Conservation (phyloP, 768 basidiomycete species). For the Cyclocybe cylindracea region DNA sequence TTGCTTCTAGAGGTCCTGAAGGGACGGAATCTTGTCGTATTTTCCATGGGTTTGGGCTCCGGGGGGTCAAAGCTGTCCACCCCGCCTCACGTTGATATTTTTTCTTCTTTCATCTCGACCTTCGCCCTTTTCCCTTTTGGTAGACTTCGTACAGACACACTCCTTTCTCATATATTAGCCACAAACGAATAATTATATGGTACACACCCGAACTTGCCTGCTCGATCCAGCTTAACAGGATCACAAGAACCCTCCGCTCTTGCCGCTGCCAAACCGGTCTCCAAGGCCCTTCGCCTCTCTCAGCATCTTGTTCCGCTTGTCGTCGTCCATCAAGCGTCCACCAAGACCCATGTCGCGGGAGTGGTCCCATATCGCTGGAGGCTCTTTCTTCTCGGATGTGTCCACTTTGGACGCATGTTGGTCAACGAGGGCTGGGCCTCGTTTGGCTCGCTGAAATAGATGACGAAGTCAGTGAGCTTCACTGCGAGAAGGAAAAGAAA, state of each 20-base stretch:
- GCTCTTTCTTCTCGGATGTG: constrained; percentile 48
- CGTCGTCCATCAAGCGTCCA: constrained; percentile 89
- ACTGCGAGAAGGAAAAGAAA: constrained; percentile 24
- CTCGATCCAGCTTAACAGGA: neutral
- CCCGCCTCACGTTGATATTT: no score
- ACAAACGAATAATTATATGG: no score
- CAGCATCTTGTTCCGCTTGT: constrained; percentile 73
- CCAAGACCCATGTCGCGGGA: constrained; percentile 85
- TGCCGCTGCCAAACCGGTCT: constrained; percentile 80
- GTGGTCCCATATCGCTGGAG: constrained; percentile 87
- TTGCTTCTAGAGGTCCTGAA: no score
- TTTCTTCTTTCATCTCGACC: no score
- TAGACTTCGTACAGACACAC: no score
- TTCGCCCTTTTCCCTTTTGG: no score
- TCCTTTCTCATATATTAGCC: no score
- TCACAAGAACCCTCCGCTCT: constrained; percentile 66
- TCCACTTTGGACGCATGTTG: constrained; percentile 41
- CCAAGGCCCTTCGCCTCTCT: constrained; percentile 80
- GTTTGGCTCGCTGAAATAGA: constrained; percentile 41
- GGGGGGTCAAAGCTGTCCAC: no score
- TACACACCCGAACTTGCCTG: neutral
- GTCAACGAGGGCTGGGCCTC: constrained; percentile 56
- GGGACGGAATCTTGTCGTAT: no score
- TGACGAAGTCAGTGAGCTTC: constrained; percentile 18
- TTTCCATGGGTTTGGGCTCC: no score